Conservation (phyloP, 2,329 filamentous ascomycete genomes). For the Truncatella angustata region DNA sequence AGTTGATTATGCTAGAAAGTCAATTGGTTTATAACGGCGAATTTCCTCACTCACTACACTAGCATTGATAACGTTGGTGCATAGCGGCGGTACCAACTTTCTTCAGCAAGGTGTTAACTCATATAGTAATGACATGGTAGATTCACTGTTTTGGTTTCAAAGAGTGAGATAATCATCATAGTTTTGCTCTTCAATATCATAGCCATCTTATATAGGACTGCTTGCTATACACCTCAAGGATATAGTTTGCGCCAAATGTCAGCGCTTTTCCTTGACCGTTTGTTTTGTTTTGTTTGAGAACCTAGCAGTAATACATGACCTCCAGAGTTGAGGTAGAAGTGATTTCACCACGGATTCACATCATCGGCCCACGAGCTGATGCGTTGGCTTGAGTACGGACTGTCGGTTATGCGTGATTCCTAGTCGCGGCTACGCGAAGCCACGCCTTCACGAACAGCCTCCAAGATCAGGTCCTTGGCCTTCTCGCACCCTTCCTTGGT, state of each 20-base stretch:
- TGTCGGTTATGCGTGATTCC: constrained; percentile 14
- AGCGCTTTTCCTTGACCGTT: background rate
- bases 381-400: background rate
- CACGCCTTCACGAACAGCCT: constrained; percentile 68
- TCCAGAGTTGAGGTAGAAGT: background rate
- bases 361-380: constrained; percentile 2
- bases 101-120: too few relatives aligned
- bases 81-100: too few relatives aligned
- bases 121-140: too few relatives aligned
- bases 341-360: background rate
- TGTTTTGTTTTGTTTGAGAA: constrained; percentile 1
- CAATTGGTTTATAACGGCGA: too few relatives aligned
- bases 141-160: too few relatives aligned
- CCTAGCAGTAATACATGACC: background rate
- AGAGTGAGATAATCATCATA: too few relatives aligned
- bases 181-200: too few relatives aligned
- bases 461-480: constrained; percentile 84
- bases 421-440: constrained; percentile 27
- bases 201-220: background rate
- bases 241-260: background rate
- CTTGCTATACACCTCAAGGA: background rate
- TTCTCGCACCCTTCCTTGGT: constrained; percentile 76
- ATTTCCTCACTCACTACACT: too few relatives aligned
- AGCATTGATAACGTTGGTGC: too few relatives aligned
- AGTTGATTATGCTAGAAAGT: too few relatives aligned